Percentiles rank a stretch among this genome's conserved stretches.
These are phyloP conservation scores for Russula virescens DNA, from an alignment of 768 basidiomycete species.

Conservation along the genomic window DNA sequence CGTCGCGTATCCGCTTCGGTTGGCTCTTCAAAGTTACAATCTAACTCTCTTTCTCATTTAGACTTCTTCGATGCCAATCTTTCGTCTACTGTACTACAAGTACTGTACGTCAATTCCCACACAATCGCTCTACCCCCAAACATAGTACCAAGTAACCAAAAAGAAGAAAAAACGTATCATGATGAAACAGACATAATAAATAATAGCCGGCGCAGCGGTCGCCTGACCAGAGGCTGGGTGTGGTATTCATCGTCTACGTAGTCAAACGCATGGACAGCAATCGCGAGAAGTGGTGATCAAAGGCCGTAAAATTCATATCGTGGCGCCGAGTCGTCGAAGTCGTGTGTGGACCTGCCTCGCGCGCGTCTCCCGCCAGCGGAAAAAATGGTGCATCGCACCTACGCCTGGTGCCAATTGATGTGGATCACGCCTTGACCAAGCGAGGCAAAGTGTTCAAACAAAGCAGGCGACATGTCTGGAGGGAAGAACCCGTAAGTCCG, in stretches of 20 bases:
- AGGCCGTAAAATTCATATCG: not conserved
- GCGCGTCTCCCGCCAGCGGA: conserved; percentile 17
- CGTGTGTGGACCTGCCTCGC: not conserved
- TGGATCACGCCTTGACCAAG: conserved; percentile 4
- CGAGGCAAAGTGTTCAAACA: conserved; percentile 3
- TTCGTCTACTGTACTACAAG: conserved; percentile 5
- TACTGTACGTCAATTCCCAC: conserved; percentile 19
- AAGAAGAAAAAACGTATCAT: too few relatives aligned
- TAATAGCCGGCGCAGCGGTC: conserved; percentile 9
- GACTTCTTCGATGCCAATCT: conserved; percentile 13
- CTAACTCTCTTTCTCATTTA: not conserved
- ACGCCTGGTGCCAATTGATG: not conserved
- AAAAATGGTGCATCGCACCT: not conserved
- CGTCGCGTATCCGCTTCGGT: not conserved
- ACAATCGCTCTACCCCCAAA: conserved; percentile 9
- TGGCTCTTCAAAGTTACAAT: not conserved
- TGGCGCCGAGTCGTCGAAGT: not conserved
- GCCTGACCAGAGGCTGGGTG: conserved; percentile 15
- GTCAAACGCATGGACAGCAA: not conserved
- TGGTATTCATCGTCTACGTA: conserved; percentile 2
- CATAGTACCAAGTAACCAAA: conserved; percentile 11
- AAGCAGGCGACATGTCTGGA: conserved; percentile 21
- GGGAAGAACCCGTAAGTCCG: not conserved
- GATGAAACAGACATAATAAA: not conserved
- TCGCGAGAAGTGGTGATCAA: not conserved